phyloP scores from a whole-genome alignment of 2,329 filamentous ascomycete genomes.

The Epichloe gansuensis region DNA sequence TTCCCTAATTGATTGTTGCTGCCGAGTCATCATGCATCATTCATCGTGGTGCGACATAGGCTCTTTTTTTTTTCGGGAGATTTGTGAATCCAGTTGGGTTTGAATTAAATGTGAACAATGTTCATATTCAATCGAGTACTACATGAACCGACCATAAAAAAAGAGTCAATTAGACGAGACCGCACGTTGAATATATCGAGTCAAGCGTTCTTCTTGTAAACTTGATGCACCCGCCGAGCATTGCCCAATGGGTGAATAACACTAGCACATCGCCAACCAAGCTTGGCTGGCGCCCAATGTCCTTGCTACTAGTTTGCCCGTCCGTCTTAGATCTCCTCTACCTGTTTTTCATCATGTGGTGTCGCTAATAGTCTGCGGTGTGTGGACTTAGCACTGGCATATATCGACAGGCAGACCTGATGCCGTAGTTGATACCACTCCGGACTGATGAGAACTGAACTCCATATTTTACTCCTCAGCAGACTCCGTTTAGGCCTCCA shows the following conservation, averaged over 20 bases:
- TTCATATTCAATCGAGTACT: not conserved
- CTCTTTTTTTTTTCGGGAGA: not conserved
- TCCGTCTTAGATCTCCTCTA: not conserved
- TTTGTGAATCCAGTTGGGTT: not conserved
- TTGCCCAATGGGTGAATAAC: not conserved
- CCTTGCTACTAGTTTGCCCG: not conserved
- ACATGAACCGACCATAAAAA: too few relatives aligned
- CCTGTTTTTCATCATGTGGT: not conserved
- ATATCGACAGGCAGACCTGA: too few relatives aligned
- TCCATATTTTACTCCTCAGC: not conserved
- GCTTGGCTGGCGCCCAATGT: not conserved
- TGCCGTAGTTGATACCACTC: too few relatives aligned
- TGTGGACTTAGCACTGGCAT: too few relatives aligned
- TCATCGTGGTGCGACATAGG: not conserved
- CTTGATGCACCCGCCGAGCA: not conserved
- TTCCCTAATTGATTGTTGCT: not conserved
- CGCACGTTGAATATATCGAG: not conserved
- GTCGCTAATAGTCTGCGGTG: too few relatives aligned
- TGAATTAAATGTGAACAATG: not conserved
- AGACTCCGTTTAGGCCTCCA: slow-evolving; percentile 2
- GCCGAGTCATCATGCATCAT: not conserved
- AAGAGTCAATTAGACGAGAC: too few relatives aligned
- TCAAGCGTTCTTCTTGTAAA: not conserved
- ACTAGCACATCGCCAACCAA: not conserved
- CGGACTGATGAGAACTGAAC: not conserved